Evolutionary conservation across 257 asterid species (phyloP), one percentile per base, ranked within the genome.

Genomic region (Scutellaria barbata): DNA sequence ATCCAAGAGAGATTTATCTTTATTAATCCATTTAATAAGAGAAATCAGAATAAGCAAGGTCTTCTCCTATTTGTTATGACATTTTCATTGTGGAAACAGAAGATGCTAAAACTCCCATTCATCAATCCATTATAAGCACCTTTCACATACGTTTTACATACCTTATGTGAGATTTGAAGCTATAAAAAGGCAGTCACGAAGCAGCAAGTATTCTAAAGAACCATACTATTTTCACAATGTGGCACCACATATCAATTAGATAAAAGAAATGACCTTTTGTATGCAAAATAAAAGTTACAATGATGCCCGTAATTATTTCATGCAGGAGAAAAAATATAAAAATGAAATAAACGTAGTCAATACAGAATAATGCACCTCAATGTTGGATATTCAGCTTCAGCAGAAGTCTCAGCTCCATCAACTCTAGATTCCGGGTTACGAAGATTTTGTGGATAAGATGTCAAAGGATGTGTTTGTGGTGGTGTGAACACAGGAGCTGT

Each of bases 401-500:
- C 92, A 71, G 99, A 88, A 74, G 99, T 76, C 82, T 88, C 98
- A 25, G 90, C 86, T 65, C 81, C 90, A 68, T 88, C 90, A 16
- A 75, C 83, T 60, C 87, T 76, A 46, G 92, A 25, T 59, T 89
- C 99, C 35, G 90, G 69, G 74, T 85, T 88, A 62, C 83, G 96
- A 54, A 92, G 68, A 84, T 95, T 92, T 82, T 66, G 98, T 11
- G 98, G 98, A 80, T 88, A 88, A 64, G 98, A 92, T 65, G 95
- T 10, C 83, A 92, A 81, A 14, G 99, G 96, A 41, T 89, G 98
- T 45, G 98, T 81, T 77, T 95, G 99, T 33, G 88, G 95, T 5
- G 96, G 99, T 30, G 99, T 95, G 76, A 92, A 89, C 63, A 95
- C 90, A 46, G 99, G 96, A 42, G 92, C 95, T 39, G 96, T 65